These are phyloP conservation scores for Aureobasidium sp. DNA, from an alignment of 2,329 filamentous ascomycete genomes.

Conservation along the genomic window DNA sequence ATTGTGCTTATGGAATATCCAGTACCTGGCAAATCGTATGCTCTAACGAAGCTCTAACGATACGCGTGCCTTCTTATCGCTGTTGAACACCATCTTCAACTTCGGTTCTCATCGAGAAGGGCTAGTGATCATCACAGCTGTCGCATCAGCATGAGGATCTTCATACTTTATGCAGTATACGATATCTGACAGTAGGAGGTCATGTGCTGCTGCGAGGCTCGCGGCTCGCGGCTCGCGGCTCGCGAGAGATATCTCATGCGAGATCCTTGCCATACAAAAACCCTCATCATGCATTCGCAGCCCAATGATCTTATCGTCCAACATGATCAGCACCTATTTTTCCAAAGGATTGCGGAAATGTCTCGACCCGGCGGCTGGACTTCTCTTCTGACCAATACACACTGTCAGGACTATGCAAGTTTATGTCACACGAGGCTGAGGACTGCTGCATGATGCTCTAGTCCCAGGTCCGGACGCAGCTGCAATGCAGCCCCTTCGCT, in stretches of 20 bases:
- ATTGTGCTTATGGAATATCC: not conserved
- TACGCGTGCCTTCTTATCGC: not conserved
- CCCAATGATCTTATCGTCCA: not conserved
- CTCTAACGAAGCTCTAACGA: not conserved
- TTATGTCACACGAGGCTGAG: not conserved
- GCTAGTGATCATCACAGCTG: not conserved
- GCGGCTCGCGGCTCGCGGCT: too few species aligned
- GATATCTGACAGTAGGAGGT: not conserved
- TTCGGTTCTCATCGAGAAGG: too few species aligned
- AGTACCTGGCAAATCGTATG: not conserved
- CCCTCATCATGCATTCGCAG: not conserved
- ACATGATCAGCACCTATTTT: not conserved
- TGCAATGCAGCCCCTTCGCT: not conserved
- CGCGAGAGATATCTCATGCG: not conserved
- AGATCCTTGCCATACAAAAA: not conserved
- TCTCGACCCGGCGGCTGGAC: not conserved
- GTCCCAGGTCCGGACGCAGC: not conserved
- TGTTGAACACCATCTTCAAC: not conserved
- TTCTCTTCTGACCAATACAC: not conserved
- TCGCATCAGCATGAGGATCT: not conserved
- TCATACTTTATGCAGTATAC: too few species aligned
- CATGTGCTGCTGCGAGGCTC: not conserved
- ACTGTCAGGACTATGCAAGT: not conserved
- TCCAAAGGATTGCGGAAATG: not conserved
- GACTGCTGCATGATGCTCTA: not conserved